phyloP scores from a whole-genome alignment of 352 stramenopile genomes.

The Hyaloperonospora arabidopsidis region DNA sequence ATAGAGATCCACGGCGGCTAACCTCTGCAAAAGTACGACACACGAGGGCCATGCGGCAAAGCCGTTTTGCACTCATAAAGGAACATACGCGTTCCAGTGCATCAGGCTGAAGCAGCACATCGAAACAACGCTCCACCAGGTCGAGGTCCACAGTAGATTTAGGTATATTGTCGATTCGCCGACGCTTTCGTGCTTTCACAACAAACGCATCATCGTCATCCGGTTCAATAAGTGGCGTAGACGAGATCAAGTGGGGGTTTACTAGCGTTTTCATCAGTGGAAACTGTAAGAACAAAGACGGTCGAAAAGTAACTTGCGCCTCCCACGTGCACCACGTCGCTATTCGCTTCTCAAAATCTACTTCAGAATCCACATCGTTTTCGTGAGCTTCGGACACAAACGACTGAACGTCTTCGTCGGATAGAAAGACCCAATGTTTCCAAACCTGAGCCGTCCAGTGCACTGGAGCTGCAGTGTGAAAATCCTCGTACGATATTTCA shows the following conservation, averaged over 20 bases:
- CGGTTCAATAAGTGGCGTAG: constrained; percentile 7
- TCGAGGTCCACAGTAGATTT: constrained; percentile 17
- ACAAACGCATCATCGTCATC: constrained; percentile 9
- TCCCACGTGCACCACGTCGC: constrained; percentile 11
- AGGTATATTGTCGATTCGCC: constrained; percentile 4
- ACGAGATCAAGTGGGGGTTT: constrained; percentile 19
- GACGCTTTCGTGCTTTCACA: constrained; percentile 12
- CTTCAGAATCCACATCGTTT: constrained; percentile 11
- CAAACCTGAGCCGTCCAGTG: constrained; percentile 47
- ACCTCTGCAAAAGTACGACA: constrained; percentile 39
- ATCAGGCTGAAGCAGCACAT: constrained; percentile 47
- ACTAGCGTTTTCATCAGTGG: constrained; percentile 26
- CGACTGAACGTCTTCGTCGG: constrained; percentile 29
- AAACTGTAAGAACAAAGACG: constrained; percentile 11
- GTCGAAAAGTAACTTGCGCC: constrained; percentile 4
- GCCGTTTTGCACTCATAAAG: constrained; percentile 63
- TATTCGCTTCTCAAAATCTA: constrained; percentile 10
- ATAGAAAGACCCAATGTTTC: constrained; percentile 44
- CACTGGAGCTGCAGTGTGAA: constrained; percentile 39
- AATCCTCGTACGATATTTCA: constrained; percentile 33
- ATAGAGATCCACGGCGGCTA: constrained; percentile 29
- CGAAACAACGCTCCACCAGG: constrained; percentile 38
- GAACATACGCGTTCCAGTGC: constrained; percentile 63
- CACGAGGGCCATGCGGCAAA: constrained; percentile 51
- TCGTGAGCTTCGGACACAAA: constrained; percentile 31